phyloP scores from a whole-genome alignment of 805 yeast species.

The Wickerhamiella bombiphila region DNA sequence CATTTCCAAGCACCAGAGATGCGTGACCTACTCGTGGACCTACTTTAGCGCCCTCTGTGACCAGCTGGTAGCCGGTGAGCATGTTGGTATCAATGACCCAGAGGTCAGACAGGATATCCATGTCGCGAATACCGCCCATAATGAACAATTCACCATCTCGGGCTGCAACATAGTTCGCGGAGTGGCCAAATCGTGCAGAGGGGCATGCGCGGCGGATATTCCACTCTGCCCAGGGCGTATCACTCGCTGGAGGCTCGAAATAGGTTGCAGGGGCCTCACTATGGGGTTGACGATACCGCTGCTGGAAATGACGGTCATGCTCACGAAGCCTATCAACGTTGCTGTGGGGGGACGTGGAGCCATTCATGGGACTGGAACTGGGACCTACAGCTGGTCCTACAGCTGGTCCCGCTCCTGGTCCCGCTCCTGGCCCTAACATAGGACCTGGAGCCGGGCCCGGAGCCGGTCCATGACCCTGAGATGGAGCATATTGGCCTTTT shows the following conservation, averaged over 20 bases:
- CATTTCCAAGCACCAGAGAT: conserved; percentile 81
- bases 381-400: too few relatives aligned
- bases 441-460: too few relatives aligned
- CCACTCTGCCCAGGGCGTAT: conserved; percentile 25
- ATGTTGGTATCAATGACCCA: conserved; percentile 63
- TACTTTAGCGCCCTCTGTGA: conserved; percentile 51
- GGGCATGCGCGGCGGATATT: conserved; percentile 42
- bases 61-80: conserved; percentile 40
- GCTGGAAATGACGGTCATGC: conserved; percentile 9
- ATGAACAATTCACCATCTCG: conserved; percentile 70
- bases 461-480: too few relatives aligned
- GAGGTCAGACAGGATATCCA: conserved; percentile 85
- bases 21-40: conserved; percentile 97
- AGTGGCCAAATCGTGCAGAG: conserved; percentile 89
- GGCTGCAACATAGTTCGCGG: conserved; percentile 60
- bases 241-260: conserved; percentile 9
- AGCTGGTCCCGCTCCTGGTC: too few relatives aligned
- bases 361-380: too few relatives aligned
- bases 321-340: conserved; percentile 4
- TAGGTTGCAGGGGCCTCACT: conserved; percentile 4
- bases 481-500: too few relatives aligned
- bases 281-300: conserved; percentile 8
- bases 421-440: too few relatives aligned
- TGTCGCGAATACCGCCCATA: conserved; percentile 92
- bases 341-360: too few relatives aligned